Conservation (phyloP, 2,329 filamentous ascomycete species). For the Paradendryphiella salina region DNA sequence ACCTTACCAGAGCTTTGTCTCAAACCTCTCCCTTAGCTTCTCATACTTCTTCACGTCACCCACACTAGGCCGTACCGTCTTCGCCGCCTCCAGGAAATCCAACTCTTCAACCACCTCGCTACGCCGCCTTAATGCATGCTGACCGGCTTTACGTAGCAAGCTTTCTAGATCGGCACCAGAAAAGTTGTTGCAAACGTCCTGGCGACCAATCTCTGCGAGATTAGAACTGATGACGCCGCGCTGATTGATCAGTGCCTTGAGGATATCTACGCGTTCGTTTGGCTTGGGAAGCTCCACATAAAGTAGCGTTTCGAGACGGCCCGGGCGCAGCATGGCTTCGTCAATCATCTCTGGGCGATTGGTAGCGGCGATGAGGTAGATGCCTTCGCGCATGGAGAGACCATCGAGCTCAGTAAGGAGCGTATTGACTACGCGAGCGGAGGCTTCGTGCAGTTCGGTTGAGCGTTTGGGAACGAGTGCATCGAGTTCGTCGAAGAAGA, state of each 20-base stretch:
- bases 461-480: constrained; percentile 85
- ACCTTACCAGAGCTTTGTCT: constrained; percentile 22
- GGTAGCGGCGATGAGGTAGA: constrained; percentile 93
- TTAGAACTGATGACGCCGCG: constrained; percentile 57
- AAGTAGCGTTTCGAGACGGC: constrained; percentile 82
- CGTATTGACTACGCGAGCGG: constrained; percentile 89
- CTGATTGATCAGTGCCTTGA: constrained; percentile 64
- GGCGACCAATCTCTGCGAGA: constrained; percentile 66
- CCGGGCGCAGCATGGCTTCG: constrained; percentile 88
- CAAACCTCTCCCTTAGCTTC: constrained; percentile 55
- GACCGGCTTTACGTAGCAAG: constrained; percentile 62
- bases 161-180: constrained; percentile 69
- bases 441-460: constrained; percentile 75
- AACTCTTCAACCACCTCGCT: constrained; percentile 52
- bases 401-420: constrained; percentile 94
- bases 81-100: constrained; percentile 52
- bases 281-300: constrained; percentile 84
- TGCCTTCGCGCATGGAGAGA: constrained; percentile 74
- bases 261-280: constrained; percentile 81
- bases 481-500: constrained; percentile 98
- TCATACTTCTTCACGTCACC: constrained; percentile 62
- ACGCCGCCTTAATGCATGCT: constrained; percentile 57
- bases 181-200: constrained; percentile 71
- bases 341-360: constrained; percentile 97
- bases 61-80: constrained; percentile 56